Percentiles rank a stretch among this genome's conserved stretches.
These are phyloP conservation scores for Salix suchowensis DNA, from an alignment of 345 rosid genomes.

Conservation along the genomic window DNA sequence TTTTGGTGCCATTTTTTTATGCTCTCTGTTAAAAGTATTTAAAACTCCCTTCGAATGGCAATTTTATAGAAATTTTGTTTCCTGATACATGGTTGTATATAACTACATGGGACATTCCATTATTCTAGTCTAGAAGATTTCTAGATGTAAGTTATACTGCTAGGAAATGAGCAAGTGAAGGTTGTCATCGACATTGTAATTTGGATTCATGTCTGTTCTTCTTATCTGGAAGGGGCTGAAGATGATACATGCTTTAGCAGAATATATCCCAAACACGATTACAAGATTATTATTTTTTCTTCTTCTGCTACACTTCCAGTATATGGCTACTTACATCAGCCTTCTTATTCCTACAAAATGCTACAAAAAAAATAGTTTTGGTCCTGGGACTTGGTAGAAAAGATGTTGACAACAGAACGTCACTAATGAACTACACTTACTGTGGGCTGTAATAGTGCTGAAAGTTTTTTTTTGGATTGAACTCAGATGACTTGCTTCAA, in stretches of 20 bases:
- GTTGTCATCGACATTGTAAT: background rate
- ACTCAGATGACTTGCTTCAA: no score
- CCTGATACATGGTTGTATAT: background rate
- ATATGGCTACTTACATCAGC: background rate
- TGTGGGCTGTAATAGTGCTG: no score
- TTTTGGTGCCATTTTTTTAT: background rate
- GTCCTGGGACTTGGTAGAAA: no score
- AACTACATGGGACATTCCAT: background rate
- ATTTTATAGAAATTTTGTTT: slow-evolving; percentile 9
- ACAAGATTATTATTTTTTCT: no score
- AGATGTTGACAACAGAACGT: no score
- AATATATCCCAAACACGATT: no score
- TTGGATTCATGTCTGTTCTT: background rate
- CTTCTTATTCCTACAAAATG: background rate
- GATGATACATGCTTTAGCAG: background rate
- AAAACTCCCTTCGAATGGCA: background rate
- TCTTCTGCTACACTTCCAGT: background rate
- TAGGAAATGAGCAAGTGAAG: slow-evolving; percentile 4
- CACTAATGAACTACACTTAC: no score
- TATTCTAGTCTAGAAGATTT: background rate
- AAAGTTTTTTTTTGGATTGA: no score
- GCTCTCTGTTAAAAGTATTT: background rate
- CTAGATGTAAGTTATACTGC: background rate
- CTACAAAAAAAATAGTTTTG: background rate
- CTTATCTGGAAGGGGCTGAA: background rate